These are phyloP conservation scores for Periconia sp. DNA, from an alignment of 2,329 filamentous ascomycete genomes.

Conservation along the genomic window DNA sequence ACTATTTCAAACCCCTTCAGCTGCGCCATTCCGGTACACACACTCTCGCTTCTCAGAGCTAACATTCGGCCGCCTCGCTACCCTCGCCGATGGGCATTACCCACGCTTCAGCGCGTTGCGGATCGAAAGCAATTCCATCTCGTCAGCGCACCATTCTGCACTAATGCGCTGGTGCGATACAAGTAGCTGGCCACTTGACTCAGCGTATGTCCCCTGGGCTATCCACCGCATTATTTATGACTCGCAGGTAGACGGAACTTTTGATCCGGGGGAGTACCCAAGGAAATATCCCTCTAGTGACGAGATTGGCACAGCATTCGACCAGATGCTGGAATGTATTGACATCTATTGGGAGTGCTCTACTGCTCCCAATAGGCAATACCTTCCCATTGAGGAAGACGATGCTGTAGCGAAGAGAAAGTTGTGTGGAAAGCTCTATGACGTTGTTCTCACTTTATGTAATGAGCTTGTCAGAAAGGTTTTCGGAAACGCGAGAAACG, in stretches of 20 bases:
- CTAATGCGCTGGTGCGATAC: conserved; percentile 1
- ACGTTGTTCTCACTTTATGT: conserved; percentile 3
- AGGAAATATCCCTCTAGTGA: background rate
- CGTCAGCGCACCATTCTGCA: background rate
- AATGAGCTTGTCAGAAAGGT: background rate
- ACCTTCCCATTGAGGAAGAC: background rate
- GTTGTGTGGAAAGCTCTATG: background rate
- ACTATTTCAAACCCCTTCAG: background rate
- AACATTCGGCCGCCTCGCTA: conserved; percentile 4
- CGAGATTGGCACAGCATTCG: background rate
- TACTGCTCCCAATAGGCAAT: background rate
- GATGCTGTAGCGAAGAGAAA: background rate
- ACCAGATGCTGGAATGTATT: background rate
- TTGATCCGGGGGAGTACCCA: background rate
- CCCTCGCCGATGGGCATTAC: background rate
- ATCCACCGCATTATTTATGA: background rate
- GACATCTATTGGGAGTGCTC: conserved; percentile 13
- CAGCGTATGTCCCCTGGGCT: conserved; percentile 1
- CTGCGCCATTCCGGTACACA: conserved; percentile 8
- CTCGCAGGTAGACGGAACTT: conserved; percentile 1
- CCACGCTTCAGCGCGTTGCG: conserved; percentile 5
- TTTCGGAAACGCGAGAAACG: conserved; percentile 2
- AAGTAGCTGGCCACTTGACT: background rate
- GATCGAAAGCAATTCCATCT: conserved; percentile 2
- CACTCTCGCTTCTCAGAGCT: conserved; percentile 6